Base-by-base conservation (phyloP, 345 rosid species). In the Litchi chinensis region DNA sequence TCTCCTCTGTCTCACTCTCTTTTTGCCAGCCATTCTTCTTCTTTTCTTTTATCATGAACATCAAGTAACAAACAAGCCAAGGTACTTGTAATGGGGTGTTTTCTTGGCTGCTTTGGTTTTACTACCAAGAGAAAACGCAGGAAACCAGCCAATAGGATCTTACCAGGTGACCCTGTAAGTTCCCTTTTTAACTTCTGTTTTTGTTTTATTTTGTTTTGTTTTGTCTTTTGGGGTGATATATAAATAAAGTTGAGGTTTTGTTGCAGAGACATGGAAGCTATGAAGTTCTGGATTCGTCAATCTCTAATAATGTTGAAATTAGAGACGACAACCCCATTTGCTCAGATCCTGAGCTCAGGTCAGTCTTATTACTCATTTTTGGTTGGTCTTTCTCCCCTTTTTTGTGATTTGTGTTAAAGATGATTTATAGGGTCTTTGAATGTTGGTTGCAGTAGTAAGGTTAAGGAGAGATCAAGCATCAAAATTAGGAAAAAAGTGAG, bases 91-190 rank as follows among this genome's bases (percentile, higher is more conserved):
- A 95, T 93, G 98, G 98, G 92, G 71, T 95, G 98, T 83, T 95
- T 95, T 67, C 87, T 90, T 59, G 94, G 90, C 28, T 95, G 98
- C 84, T 95, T 95, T 80, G 94, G 98, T 74, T 73, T 88, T 79
- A 83, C 97, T 73, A 79, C 89, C 76, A 91, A 86, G 75, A 86
- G 86, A 79, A 88, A 88, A 80, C 89, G 80, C 8, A 85, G 90
- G 79, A 90, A 82, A 40, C 86, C 88, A 4, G 80, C 82, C 68
- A 84, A 79, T 15, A 83, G 83, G 60, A 82, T 90, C 81, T 88
- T 85, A 18, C 86, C 89, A 43, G 83, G 86, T n/a, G 83, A 86
- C 75, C 90, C 83, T 77, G 98, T 93, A 83, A 79, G 83, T 54
- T 54, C 54, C 59, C 12, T 1, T 50, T 24, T 52, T 70, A n/a